A percentile compares a stretch with the other conserved stretches of the same genome.
phyloP scores from a whole-genome alignment of 169 alveolate genomes.

The Plasmodium falciparum region DNA sequence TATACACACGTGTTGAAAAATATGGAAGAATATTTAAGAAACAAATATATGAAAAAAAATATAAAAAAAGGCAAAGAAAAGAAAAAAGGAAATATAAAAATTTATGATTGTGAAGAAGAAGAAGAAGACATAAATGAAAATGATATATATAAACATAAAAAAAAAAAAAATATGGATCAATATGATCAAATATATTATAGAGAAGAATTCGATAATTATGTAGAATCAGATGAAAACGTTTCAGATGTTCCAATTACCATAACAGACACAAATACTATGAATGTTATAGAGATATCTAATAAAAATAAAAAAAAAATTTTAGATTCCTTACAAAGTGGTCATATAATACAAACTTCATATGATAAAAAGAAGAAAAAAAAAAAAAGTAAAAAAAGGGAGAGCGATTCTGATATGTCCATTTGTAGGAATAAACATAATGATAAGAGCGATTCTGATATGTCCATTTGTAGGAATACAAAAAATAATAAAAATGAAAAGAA shows the following conservation, averaged over 20 bases:
- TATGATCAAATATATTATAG: neutral
- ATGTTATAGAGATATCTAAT: constrained; percentile 30
- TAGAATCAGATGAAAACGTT: constrained; percentile 16
- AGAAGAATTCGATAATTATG: neutral
- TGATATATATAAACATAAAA: no score
- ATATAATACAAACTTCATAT: neutral
- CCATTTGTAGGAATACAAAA: neutral
- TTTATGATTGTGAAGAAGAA: constrained; percentile 56
- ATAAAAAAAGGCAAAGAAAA: constrained; percentile 7
- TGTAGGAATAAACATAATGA: neutral
- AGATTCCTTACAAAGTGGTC: constrained; percentile 3
- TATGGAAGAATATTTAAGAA: constrained; percentile 60
- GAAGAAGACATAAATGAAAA: constrained; percentile 4
- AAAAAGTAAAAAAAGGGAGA: neutral
- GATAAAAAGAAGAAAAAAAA: neutral
- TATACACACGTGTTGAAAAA: neutral
- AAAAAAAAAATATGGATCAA: neutral
- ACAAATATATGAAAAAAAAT: constrained; percentile 30
- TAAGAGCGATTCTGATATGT: neutral
- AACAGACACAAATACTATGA: constrained; percentile 13
- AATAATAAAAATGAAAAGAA: neutral
- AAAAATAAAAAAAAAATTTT: constrained; percentile 65
- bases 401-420: neutral
- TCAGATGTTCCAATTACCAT: constrained; percentile 60
- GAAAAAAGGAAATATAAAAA: constrained; percentile 24